Conservation (phyloP, 192 early-diverging fungal genomes). For the Thoreauomyces humboldtii region DNA sequence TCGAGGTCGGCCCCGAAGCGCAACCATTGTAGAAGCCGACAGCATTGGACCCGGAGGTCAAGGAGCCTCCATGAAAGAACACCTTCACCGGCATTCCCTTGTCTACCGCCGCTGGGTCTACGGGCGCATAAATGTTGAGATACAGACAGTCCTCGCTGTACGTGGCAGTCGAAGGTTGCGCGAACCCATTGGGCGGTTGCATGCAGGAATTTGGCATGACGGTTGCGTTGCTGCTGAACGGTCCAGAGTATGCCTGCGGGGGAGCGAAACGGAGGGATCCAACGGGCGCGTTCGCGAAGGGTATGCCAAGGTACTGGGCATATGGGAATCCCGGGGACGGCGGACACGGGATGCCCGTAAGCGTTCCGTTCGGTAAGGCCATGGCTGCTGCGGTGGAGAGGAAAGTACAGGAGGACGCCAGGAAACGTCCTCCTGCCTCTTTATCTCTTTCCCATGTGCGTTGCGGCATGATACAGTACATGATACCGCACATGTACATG, state of each 20-base stretch:
- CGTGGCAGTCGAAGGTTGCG: not conserved
- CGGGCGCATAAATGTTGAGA: constrained; percentile 53
- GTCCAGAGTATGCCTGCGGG: not conserved
- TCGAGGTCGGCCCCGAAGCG: constrained; percentile 13
- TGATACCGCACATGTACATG: too few relatives aligned
- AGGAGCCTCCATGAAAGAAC: constrained; percentile 60
- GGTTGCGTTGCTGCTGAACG: not conserved
- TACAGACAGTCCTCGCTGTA: constrained; percentile 52
- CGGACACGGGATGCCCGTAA: not conserved
- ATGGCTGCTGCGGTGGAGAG: too few relatives aligned
- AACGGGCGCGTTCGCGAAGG: not conserved
- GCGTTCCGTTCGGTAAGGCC: not conserved
- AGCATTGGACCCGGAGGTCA: constrained; percentile 36
- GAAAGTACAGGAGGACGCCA: too few relatives aligned
- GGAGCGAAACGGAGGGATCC: not conserved
- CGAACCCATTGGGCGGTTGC: not conserved
- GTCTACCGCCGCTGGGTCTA: constrained; percentile 11
- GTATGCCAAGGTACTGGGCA: constrained; percentile 5
- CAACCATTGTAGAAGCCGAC: constrained; percentile 44
- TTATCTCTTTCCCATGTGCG: too few relatives aligned
- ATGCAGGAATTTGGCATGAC: not conserved
- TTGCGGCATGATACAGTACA: too few relatives aligned
- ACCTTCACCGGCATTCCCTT: constrained; percentile 61
- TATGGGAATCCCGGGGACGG: not conserved
- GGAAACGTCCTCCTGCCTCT: too few relatives aligned